These are phyloP conservation scores for Suillus clintonianus DNA, from an alignment of 768 basidiomycete genomes.

Conservation along the genomic window DNA sequence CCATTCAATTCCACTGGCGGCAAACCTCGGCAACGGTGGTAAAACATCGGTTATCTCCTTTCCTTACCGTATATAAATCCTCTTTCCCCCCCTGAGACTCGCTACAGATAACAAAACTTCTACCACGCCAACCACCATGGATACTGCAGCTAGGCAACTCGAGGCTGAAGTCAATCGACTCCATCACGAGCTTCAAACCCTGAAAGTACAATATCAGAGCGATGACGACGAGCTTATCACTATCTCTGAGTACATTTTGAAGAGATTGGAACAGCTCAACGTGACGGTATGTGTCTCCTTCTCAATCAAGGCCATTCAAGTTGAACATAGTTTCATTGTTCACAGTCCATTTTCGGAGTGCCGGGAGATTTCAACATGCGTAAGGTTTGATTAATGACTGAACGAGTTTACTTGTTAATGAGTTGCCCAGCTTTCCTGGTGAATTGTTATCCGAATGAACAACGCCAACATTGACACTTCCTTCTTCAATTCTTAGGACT, in stretches of 20 bases:
- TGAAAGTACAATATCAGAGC: conserved; percentile 27
- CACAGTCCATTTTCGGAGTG: conserved; percentile 77
- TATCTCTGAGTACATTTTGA: conserved; percentile 61
- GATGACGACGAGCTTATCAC: conserved; percentile 44
- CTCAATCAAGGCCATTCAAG: not conserved
- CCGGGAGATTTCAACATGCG: conserved; percentile 88
- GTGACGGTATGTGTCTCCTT: conserved; percentile 48
- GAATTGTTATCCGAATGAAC: conserved; percentile 4
- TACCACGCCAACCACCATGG: conserved; percentile 13
- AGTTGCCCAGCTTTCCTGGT: conserved; percentile 27
- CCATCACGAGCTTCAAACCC: conserved; percentile 44
- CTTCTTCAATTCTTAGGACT: conserved; percentile 50
- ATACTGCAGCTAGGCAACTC: conserved; percentile 22
- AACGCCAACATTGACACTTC: not conserved
- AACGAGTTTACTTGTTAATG: conserved; percentile 3
- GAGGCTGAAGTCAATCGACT: conserved; percentile 50
- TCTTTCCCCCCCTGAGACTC: not conserved
- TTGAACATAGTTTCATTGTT: not conserved
- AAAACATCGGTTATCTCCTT: no score
- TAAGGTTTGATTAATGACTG: conserved; percentile 13
- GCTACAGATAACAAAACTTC: not conserved
- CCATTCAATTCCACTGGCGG: no score
- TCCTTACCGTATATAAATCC: not conserved
- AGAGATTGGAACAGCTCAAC: conserved; percentile 62
- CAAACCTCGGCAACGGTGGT: no score